Evolutionary conservation across 1,284 basidiomycete genomes (phyloP), one percentile per base, ranked within the genome.

Genomic region (Flammula alnicola): DNA sequence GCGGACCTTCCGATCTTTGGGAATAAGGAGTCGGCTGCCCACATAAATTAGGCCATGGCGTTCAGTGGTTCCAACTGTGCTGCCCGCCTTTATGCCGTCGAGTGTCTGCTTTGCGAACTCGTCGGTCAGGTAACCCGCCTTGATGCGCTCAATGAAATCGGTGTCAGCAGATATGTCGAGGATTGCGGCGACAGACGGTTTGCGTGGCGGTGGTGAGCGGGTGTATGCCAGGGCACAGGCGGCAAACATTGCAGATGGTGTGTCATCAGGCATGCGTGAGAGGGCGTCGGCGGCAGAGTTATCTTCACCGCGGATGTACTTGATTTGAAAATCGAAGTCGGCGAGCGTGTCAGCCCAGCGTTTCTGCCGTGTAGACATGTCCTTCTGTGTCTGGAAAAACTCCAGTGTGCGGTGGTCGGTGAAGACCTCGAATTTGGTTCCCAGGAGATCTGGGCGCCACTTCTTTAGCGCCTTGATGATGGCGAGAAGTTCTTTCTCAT

Each of bases 371-470:
- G 54, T 33, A 0, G 71, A 73, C 0, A 76, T 58, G 4, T 74
- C 61, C 8, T 59, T 51, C 44, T 78, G 73, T 0, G 40, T 60
- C 2, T 63, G 16, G 45, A 77, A 41, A n/a, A 16, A 41, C 19
- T 69, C 61, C 0, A 77, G 58, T 0, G 72, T 74, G 0, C 61
- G 31, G 49, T 79, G 75, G 49, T 77, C 70, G 0, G 73, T 73
- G 31, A 64, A 67, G 1, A 78, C 57, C 0, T 52, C 41, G 44
- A 77, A 70, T 1, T 51, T 44, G 0, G 54, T 35, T 0, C 71
- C 73, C 1, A 74, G 14, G 0, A 75, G 57, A 29, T 49, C 59
- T 0, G 53, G 43, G 0, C 61, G 25, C 67, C 69, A 79, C 33
- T 69, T 71, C 31, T 68, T 59, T 0, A 75, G 53, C 0, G 67